phyloP scores from a whole-genome alignment of 2,329 filamentous ascomycete genomes.

The Diaporthe australafricana region DNA sequence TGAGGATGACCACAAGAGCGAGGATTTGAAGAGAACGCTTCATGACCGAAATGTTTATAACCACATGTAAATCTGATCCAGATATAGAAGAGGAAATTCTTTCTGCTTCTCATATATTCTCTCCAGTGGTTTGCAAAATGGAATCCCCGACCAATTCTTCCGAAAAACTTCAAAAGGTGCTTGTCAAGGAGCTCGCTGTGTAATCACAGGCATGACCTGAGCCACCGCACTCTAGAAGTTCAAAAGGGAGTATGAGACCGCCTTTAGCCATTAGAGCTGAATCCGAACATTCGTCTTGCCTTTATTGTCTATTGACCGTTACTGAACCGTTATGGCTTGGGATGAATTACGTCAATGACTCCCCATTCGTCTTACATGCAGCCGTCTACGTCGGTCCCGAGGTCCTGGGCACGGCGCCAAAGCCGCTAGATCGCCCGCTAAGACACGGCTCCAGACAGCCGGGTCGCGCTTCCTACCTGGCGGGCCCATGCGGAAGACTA shows the following conservation, averaged over 20 bases:
- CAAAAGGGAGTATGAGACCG: no score
- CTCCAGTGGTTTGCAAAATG: neutral
- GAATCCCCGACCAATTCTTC: neutral
- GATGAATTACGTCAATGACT: slow-evolving; percentile 23
- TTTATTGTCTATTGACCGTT: neutral
- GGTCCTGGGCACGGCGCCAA: neutral
- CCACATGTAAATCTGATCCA: no score
- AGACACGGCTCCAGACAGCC: neutral
- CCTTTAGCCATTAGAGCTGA: no score
- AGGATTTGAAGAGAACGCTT: neutral
- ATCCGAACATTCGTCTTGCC: no score
- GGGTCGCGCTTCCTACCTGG: neutral
- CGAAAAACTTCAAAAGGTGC: no score
- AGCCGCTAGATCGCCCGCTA: neutral
- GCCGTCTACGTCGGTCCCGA: neutral
- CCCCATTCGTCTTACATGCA: neutral
- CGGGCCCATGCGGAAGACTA: no score
- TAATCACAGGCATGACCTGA: no score
- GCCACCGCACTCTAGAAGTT: no score
- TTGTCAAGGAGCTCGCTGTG: no score
- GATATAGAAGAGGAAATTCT: no score
- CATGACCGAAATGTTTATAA: neutral
- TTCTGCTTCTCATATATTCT: neutral
- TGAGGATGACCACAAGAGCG: neutral
- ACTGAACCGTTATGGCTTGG: neutral